A percentile compares a stretch with the other conserved stretches of the same genome.
Conservation (phyloP, 768 basidiomycete genomes). For the Lactarius tabidus region DNA sequence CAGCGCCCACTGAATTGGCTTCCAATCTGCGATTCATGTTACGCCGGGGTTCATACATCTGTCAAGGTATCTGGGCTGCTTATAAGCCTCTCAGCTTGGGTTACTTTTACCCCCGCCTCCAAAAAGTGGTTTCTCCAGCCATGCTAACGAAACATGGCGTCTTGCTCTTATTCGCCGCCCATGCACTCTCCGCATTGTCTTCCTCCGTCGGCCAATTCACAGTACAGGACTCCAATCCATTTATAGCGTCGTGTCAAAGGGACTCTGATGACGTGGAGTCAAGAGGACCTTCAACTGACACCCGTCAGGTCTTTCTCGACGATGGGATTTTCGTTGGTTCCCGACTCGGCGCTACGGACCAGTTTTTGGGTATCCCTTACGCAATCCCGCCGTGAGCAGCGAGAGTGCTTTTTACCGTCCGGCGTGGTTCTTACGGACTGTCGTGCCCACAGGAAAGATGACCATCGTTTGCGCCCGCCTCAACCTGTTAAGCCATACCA, state of each 20-base stretch:
- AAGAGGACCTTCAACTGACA: neutral
- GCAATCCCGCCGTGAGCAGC: neutral
- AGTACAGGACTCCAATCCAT: neutral
- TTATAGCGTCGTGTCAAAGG: neutral
- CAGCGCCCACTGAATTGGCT: neutral
- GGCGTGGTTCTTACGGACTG: neutral
- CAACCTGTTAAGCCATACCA: constrained; percentile 17
- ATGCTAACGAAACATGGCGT: neutral
- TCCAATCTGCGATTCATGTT: neutral
- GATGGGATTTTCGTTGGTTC: neutral
- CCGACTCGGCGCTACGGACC: neutral
- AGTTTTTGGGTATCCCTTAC: neutral
- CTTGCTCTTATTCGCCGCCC: neutral
- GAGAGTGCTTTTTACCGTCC: neutral
- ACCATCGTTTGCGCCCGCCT: constrained; percentile 38
- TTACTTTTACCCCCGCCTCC: neutral
- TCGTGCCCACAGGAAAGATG: constrained; percentile 28
- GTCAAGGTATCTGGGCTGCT: neutral
- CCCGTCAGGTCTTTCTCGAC: neutral
- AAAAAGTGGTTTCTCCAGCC: neutral
- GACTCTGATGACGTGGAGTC: neutral
- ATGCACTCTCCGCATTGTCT: neutral
- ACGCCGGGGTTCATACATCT: neutral
- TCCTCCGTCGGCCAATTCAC: neutral
- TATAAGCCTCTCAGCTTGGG: neutral